Base-by-base conservation (phyloP, 2,329 filamentous ascomycete species). In the Pseudonectria foliicola region DNA sequence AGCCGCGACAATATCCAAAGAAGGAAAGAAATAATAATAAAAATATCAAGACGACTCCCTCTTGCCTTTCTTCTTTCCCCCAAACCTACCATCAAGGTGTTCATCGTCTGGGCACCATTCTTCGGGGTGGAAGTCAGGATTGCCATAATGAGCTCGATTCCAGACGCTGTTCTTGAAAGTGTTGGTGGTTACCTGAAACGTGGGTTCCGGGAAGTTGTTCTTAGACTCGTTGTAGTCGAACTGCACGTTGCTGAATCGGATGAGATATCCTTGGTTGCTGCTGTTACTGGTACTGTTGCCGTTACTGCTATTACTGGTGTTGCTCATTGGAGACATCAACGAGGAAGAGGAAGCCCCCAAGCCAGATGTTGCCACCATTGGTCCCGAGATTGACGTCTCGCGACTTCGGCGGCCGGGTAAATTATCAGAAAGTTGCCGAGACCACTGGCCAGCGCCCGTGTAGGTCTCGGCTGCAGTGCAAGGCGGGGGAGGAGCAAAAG, bases 151-250 rank as follows among this genome's bases (percentile, higher is more conserved):
- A 1, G 78, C 77, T 30, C 70, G 70, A 48, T 82, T 82, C 59
- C 75, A 80, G 35, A 81, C 74, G 34, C 72, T 78, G 45, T 82
- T 80, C 49, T 77, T 78, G 50, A 82, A 82, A 2, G 73, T 75
- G 33, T 64, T 70, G 3, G 74, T 80, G 34, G 66, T 66, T 3
- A 62, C 56, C 11, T 62, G 56, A 33, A 71, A 68, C 4, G 63
- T 58, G n/a, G 68, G 66, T 38, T 73, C 70, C 2, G 52, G 50
- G n/a, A 60, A 57, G 29, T 53, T 56, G 38, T 55, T 63, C 34
- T 67, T 68, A 14, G 60, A 58, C 38, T 70, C 72, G 38, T 71
- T 71, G 52, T 71, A 76, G 38, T 70, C 58, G 25, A 58, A 46
- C 34, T 63, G 61, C 29, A 62, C 52, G 10, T 54, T 67, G 48